Base-by-base conservation (phyloP, 2,329 filamentous ascomycete species). In the Apiospora kogelbergensis region DNA sequence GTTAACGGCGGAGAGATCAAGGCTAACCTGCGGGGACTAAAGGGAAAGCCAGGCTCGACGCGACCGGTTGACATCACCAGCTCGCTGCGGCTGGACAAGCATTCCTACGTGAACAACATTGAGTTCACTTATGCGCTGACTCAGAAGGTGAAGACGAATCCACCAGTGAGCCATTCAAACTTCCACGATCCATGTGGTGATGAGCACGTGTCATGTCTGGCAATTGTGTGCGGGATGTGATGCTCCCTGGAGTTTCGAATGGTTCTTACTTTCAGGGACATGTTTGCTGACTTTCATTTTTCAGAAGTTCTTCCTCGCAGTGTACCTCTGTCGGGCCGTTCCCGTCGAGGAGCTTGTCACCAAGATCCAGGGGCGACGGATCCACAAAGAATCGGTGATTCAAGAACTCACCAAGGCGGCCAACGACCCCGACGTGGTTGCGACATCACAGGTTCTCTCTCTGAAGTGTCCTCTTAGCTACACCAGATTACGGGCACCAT, bases 21-120 rank as follows among this genome's bases (percentile, higher is more conserved):
- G 80, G 91, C 92, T n/a, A 99, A 98, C 78, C 86, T 97, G 73
- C 92, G 96, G 73, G 96, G 96, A 5, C 81, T 99, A 71, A 99
- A 99, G 81, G 98, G 97, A 79, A 97, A 96, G 79, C 93, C 95
- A 7, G 96, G 96, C 26, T 97, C 96, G 60, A 99, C 96, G 48
- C 90, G 94, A 75, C 96, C 96, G 9, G 94, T 93, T 63, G 96
- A 99, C 80, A 92, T 99, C 71, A 99, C 96, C 9, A 84, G 88
- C 72, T 86, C 89, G 70, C 84, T 98, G 63, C 89, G 91, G 22
- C 88, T 93, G 40, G 90, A 88, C 72, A 88, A 90, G 13, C 77
- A 85, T 22, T 85, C 86, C 57, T 97, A 95, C 76, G 83, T 83
- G 67, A 98, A 98, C 77, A 89, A 85, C 65, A 83, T 99, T 70